Conservation (phyloP, 2,329 filamentous ascomycete species). For the Monosporascus sp. region DNA sequence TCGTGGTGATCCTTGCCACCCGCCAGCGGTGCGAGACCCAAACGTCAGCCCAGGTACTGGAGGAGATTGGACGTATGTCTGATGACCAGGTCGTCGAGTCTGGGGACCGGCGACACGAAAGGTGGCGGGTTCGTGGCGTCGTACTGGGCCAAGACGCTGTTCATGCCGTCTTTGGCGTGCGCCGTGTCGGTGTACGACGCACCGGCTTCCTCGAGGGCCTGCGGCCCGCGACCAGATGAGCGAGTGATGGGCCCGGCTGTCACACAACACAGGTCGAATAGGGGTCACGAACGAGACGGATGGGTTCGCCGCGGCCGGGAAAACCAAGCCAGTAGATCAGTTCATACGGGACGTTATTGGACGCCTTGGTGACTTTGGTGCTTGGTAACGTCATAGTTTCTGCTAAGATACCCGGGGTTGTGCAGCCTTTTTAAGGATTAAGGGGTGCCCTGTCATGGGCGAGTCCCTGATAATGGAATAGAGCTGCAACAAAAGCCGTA, state of each 20-base stretch:
- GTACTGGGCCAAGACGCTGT: conserved; percentile 43
- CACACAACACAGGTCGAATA: too few relatives aligned
- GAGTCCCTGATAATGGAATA: too few relatives aligned
- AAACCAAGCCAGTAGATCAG: conserved; percentile 67
- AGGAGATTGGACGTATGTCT: conserved; percentile 70
- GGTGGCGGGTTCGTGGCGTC: conserved; percentile 57
- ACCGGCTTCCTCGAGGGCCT: conserved; percentile 63
- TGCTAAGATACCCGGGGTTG: too few relatives aligned
- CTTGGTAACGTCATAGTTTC: too few relatives aligned
- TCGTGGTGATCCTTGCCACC: conserved; percentile 28
- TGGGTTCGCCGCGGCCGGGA: conserved; percentile 68
- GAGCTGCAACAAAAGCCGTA: too few relatives aligned
- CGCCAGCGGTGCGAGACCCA: conserved; percentile 46
- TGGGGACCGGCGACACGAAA: conserved; percentile 62
- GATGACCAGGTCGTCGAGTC: conserved; percentile 55
- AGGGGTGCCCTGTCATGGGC: too few relatives aligned
- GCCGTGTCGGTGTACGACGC: conserved; percentile 60
- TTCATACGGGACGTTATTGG: conserved; percentile 48
- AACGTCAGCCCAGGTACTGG: conserved; percentile 57
- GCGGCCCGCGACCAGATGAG: too few relatives aligned
- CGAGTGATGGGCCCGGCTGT: too few relatives aligned
- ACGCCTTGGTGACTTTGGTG: conserved; percentile 18
- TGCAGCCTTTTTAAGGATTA: too few relatives aligned
- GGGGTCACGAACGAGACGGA: conserved; percentile 46
- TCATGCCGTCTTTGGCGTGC: conserved; percentile 40